These are phyloP conservation scores for Colletotrichum musicola DNA, from an alignment of 2,329 filamentous ascomycete genomes.

Conservation along the genomic window DNA sequence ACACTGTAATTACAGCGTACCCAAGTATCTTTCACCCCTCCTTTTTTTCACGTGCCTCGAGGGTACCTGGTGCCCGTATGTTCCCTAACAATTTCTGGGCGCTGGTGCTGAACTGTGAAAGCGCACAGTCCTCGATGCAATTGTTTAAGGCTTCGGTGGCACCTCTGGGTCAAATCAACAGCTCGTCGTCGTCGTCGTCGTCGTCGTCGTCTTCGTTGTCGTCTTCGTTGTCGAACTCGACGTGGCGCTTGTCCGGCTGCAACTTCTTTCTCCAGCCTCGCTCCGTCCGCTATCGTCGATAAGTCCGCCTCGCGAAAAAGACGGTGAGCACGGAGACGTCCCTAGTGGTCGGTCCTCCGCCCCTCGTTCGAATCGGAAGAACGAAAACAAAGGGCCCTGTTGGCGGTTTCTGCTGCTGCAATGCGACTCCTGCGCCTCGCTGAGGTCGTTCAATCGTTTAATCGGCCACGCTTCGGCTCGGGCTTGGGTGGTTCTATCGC, in stretches of 20 bases:
- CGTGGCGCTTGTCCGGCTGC: slow-evolving; percentile 6
- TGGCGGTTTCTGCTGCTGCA: slow-evolving; percentile 20
- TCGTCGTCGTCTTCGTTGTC: no score
- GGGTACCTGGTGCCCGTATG: no score
- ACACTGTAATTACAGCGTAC: neutral
- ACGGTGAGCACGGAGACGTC: slow-evolving; percentile 30
- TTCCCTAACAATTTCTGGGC: neutral
- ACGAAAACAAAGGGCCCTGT: neutral
- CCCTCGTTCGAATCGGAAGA: neutral
- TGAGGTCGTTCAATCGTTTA: neutral
- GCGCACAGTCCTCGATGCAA: no score
- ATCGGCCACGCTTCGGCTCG: no score
- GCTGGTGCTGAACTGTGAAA: no score
- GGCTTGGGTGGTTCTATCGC: neutral
- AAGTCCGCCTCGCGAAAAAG: slow-evolving; percentile 24
- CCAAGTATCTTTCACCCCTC: neutral
- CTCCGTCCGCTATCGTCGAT: neutral
- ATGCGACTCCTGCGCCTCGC: slow-evolving; percentile 15
- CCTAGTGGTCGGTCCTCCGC: neutral
- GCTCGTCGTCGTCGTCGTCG: no score
- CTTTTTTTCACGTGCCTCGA: neutral
- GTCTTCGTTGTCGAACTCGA: no score
- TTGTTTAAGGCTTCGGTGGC: no score
- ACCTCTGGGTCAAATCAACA: no score
- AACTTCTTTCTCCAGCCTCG: neutral